Evolutionary conservation across 1,284 basidiomycete species (phyloP), one percentile per base, ranked within the genome.

Genomic region (Boletus sp.): DNA sequence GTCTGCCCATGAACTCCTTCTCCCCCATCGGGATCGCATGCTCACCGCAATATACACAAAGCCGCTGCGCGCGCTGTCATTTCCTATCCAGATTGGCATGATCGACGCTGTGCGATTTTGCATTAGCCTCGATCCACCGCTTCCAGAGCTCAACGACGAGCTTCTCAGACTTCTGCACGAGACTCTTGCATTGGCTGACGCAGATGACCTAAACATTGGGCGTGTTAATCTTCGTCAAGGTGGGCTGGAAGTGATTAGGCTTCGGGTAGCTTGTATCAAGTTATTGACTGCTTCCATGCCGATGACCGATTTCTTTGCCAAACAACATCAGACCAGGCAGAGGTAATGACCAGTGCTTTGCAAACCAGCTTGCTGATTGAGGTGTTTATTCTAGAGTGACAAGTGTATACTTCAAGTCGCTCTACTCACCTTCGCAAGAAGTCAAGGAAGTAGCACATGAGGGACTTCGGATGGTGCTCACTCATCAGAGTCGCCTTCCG

Each of bases 21-120:
- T 82, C 57, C 88, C 91, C 2, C 91, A 94, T 57, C 87, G 92
- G 41, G 89, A 93, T 50, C 85, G 94, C 13, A 83, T 98, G 64
- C 75, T 98, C 41, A 81, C 82, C 16, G 86, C 88, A 1, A 95
- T 99, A 59, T 99, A 92, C 71, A 91, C 89, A 22, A 99, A 99
- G 66, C 96, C 96, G 16, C 77, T 99, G n/a, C 80, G 96, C 47
- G 96, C 96, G 0, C 77, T 99, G 16, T 94, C 94, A 2, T 95
- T 98, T 64, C 80, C 89, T 13, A 92, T 95, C 67, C 96, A 99
- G 68, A 97, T 99, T 49, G 96, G 94, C 26, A 94, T 98, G 78
- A 94, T 99, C 49, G 96, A 99, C 63, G 94, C 94, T 10, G 84
- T 99, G 52, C 90, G 94, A 16, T 99, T 94, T 66, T 91, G 91